Evolutionary conservation across 768 basidiomycete species (phyloP), one percentile per base, ranked within the genome.

Genomic region (Mycena vulgaris): DNA sequence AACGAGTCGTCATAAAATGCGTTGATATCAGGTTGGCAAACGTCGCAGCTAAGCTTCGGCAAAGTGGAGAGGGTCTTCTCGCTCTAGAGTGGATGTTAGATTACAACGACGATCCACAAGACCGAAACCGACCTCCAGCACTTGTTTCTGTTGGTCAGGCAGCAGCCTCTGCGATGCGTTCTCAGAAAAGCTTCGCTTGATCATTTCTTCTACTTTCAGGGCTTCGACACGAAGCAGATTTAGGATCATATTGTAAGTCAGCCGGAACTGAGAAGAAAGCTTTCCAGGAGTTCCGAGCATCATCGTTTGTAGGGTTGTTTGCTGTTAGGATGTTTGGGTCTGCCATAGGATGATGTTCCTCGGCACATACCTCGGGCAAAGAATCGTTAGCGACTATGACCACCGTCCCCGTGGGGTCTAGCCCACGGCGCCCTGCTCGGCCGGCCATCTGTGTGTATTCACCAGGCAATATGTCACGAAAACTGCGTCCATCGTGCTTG

Each of bases 371-470:
- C 77, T 98, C 95, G 23, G 98, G 97, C 13, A 98, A 79, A 31
- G 93, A 89, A 71, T 96, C 94, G 70, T 92, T 91, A 0, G 90
- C 90, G 56, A 95, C 87, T 61, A 99, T 94, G 74, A 99, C 92
- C 13, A 99, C 98, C 0, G 97, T 98, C 40, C 98, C 98, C 0
- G 96, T 99, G 6, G 93, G 84, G 78, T 99, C 98, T 31, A 99
- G 84, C 14, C 98, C 98, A 79, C 98, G 93, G 37, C 98, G 92
- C 27, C 98, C 98, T 19, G 98, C 98, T 73, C 98, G 93, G 7
- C 98, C 98, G 10, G 98, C 97, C 98, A 99, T 99, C 76, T 99
- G 98, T 0, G 97, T 99, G 78, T 98, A 98, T 81, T 96, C 96
- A 45, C 95, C 96, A 28, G 95, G 93, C 1, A 95, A 81, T 37